Percentiles rank a stretch among this genome's conserved stretches.
phyloP scores from a whole-genome alignment of 2,329 filamentous ascomycete genomes.

The Diaporthe longicolla region DNA sequence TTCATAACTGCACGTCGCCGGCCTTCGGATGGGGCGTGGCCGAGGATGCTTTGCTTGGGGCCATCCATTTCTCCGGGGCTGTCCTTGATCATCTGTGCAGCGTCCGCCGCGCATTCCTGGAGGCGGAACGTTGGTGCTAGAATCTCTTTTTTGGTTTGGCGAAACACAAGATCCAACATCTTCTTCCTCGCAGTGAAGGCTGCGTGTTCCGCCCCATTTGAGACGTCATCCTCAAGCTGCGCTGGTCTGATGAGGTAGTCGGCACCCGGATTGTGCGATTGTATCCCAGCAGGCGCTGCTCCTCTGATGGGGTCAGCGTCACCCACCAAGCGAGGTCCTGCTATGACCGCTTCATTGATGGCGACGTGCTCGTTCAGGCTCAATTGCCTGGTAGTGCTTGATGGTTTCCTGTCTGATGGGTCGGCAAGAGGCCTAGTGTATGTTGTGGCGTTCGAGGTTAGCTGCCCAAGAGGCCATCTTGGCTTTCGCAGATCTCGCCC shows the following conservation, averaged over 20 bases:
- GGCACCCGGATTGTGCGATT: not conserved
- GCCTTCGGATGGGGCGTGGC: not conserved
- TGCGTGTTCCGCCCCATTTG: conserved; percentile 51
- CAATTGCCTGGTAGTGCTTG: conserved; percentile 48
- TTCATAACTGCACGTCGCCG: conserved; percentile 44
- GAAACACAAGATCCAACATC: conserved; percentile 68
- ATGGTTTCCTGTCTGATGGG: conserved; percentile 47
- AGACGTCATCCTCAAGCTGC: conserved; percentile 67
- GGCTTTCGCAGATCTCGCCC: conserved; percentile 38
- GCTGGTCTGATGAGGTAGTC: conserved; percentile 59
- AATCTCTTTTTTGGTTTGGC: conserved; percentile 52
- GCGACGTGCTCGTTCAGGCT: conserved; percentile 52
- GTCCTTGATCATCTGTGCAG: not conserved
- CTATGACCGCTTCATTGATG: conserved; percentile 39
- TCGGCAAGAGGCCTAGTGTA: not conserved
- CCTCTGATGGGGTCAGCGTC: not conserved
- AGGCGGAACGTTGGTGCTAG: conserved; percentile 39
- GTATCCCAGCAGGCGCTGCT: not conserved
- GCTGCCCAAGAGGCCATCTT: conserved; percentile 46
- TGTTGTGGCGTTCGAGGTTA: conserved; percentile 44
- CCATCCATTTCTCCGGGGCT: not conserved
- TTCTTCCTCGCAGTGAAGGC: conserved; percentile 67
- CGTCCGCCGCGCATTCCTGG: conserved; percentile 4
- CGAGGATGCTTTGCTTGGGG: not conserved
- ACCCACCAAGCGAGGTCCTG: not conserved